A percentile compares a stretch with the other conserved stretches of the same genome.
These are phyloP conservation scores for Elsinoe ampelina DNA, from an alignment of 2,329 filamentous ascomycete genomes.

Conservation along the genomic window DNA sequence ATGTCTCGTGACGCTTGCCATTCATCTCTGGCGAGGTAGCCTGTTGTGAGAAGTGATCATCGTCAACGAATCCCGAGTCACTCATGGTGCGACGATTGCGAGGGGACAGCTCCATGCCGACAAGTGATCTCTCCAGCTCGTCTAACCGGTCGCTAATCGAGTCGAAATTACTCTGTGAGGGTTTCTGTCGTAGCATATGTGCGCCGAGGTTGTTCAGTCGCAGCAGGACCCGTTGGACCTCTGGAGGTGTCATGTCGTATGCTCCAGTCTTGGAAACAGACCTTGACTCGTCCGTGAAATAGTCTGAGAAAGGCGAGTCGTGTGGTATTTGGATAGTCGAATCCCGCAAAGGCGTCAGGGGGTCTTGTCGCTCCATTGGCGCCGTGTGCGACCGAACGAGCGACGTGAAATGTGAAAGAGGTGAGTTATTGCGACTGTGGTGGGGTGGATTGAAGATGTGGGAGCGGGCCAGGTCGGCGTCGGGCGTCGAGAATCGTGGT, in stretches of 20 bases:
- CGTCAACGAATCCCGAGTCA: slow-evolving; percentile 13
- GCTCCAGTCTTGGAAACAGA: slow-evolving; percentile 19
- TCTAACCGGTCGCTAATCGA: slow-evolving; percentile 21
- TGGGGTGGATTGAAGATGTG: slow-evolving; percentile 6
- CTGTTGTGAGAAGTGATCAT: neutral
- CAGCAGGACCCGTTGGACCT: slow-evolving; percentile 28
- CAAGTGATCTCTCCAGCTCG: slow-evolving; percentile 26
- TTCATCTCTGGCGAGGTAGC: neutral
- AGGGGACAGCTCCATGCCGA: slow-evolving; percentile 12
- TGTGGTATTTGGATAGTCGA: slow-evolving; percentile 11
- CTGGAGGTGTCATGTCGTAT: slow-evolving; percentile 19
- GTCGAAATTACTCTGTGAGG: slow-evolving; percentile 4
- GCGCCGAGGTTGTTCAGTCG: slow-evolving; percentile 30
- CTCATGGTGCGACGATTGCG: slow-evolving; percentile 2
- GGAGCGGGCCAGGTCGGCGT: neutral
- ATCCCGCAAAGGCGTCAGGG: slow-evolving; percentile 16
- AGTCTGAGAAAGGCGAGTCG: slow-evolving; percentile 34
- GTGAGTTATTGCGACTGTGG: slow-evolving; percentile 11
- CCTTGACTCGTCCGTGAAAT: slow-evolving; percentile 31
- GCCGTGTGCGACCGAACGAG: slow-evolving; percentile 12
- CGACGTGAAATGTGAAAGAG: slow-evolving; percentile 15
- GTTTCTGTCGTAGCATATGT: slow-evolving; percentile 26
- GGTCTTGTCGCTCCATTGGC: slow-evolving; percentile 14
- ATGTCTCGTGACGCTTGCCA: neutral
- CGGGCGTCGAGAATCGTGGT: slow-evolving; percentile 3